These are phyloP conservation scores for Trichosanthes truncata DNA, from an alignment of 306 rosid genomes.

Conservation along the genomic window DNA sequence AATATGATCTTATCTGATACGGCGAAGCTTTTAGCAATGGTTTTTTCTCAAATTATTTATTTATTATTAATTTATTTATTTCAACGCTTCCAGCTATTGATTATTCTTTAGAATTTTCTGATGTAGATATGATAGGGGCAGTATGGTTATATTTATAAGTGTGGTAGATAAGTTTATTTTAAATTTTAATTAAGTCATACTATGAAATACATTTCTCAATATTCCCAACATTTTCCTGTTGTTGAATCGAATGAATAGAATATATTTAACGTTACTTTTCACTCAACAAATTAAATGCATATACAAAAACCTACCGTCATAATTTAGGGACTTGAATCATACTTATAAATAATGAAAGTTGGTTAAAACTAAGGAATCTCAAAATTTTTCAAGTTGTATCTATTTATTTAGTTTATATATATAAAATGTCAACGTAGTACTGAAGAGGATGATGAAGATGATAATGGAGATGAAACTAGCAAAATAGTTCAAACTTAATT, in stretches of 20 bases:
- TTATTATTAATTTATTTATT: background rate
- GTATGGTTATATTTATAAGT: background rate
- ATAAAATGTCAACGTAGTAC: too few species aligned
- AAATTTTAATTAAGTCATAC: background rate
- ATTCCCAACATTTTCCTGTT: background rate
- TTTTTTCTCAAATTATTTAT: background rate
- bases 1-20: background rate
- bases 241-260: background rate
- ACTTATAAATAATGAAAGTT: too few species aligned
- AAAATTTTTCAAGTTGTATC: background rate
- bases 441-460: too few species aligned
- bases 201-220: background rate
- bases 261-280: background rate
- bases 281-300: background rate
- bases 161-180: background rate
- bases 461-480: too few species aligned
- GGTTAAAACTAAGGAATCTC: too few species aligned
- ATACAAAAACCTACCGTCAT: background rate
- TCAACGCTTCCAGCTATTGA: background rate
- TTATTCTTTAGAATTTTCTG: background rate
- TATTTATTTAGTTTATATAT: too few species aligned
- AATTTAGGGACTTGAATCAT: background rate
- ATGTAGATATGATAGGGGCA: background rate
- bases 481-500: too few species aligned
- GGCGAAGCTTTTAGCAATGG: background rate